Conservation (phyloP, 352 stramenopile species). For the Globisporangium abappressorium region DNA sequence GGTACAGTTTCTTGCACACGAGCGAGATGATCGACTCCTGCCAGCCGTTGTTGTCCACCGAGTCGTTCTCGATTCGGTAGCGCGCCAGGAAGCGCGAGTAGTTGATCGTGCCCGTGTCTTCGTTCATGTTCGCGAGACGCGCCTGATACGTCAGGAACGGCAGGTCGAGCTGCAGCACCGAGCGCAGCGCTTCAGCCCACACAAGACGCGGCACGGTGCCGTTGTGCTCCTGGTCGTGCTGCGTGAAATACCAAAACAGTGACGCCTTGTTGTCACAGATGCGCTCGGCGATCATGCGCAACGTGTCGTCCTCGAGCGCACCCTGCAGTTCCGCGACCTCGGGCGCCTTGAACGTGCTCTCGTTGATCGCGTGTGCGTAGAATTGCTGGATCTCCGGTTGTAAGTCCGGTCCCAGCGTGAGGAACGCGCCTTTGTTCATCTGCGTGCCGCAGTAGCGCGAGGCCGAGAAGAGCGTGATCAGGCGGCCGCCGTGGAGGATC, state of each 20-base stretch:
- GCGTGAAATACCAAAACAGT: slow-evolving; percentile 94
- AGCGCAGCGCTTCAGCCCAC: slow-evolving; percentile 89
- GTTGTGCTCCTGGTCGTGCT: slow-evolving; percentile 89
- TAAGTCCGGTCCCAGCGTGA: slow-evolving; percentile 88
- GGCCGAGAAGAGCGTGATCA: slow-evolving; percentile 92
- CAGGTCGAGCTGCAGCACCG: slow-evolving; percentile 89
- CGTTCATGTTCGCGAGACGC: slow-evolving; percentile 84
- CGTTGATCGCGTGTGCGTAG: slow-evolving; percentile 86
- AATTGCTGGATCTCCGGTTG: slow-evolving; percentile 94
- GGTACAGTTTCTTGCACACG: slow-evolving; percentile 92
- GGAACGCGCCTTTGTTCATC: slow-evolving; percentile 92
- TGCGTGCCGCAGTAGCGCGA: slow-evolving; percentile 91
- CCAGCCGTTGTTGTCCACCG: slow-evolving; percentile 84
- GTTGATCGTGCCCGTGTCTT: slow-evolving; percentile 84
- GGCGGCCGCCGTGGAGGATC: slow-evolving; percentile 81
- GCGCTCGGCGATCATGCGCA: slow-evolving; percentile 93
- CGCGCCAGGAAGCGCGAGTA: slow-evolving; percentile 93
- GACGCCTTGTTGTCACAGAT: slow-evolving; percentile 91
- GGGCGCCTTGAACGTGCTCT: slow-evolving; percentile 70
- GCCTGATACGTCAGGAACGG: slow-evolving; percentile 90
- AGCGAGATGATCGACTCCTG: slow-evolving; percentile 88
- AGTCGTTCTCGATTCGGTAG: slow-evolving; percentile 90
- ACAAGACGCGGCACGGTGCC: slow-evolving; percentile 82
- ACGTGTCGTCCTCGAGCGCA: slow-evolving; percentile 82
- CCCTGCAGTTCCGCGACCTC: slow-evolving; percentile 74